Evolutionary conservation across 176 grass and related monocot species (phyloP).

Genomic region (Hsuehochloa calcarea): DNA sequence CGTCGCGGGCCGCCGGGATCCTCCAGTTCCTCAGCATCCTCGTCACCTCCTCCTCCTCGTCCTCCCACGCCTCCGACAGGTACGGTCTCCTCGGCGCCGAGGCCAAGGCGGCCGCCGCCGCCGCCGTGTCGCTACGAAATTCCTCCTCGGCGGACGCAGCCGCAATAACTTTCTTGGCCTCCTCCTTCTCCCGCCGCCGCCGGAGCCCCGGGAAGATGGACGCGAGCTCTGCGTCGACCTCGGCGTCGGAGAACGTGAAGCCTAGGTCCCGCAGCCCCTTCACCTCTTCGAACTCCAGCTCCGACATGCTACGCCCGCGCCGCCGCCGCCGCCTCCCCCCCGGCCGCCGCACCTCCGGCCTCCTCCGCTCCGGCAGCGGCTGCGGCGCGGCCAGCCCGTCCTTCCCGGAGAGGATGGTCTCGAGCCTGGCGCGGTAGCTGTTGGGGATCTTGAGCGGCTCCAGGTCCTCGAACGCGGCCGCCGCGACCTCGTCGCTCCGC

Average conservation of each 20-base stretch:
- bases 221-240: constrained; percentile 56
- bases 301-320: constrained; percentile 68
- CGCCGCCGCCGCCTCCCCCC: constrained; percentile 2
- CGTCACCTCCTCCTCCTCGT: constrained; percentile 48
- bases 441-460: constrained; percentile 41
- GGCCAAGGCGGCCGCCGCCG: neutral
- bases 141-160: constrained; percentile 18
- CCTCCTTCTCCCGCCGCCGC: constrained; percentile 18
- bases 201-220: constrained; percentile 75
- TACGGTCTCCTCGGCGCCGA: constrained; percentile 51
- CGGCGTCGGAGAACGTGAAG: constrained; percentile 74
- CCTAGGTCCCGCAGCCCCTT: constrained; percentile 79
- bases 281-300: constrained; percentile 89
- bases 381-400: constrained; percentile 31
- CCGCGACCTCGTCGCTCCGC: constrained; percentile 39
- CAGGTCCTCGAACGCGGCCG: constrained; percentile 25
- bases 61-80: constrained; percentile 88
- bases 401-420: constrained; percentile 73
- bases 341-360: neutral
- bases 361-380: neutral
- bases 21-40: constrained; percentile 52
- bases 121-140: neutral
- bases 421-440: constrained; percentile 36
- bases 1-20: constrained; percentile 42
- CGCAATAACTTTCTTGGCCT: neutral